Evolutionary conservation across 1,139 yeast genomes (phyloP), one percentile per base, ranked within the genome.

Genomic region (Taiozyma sp.): DNA sequence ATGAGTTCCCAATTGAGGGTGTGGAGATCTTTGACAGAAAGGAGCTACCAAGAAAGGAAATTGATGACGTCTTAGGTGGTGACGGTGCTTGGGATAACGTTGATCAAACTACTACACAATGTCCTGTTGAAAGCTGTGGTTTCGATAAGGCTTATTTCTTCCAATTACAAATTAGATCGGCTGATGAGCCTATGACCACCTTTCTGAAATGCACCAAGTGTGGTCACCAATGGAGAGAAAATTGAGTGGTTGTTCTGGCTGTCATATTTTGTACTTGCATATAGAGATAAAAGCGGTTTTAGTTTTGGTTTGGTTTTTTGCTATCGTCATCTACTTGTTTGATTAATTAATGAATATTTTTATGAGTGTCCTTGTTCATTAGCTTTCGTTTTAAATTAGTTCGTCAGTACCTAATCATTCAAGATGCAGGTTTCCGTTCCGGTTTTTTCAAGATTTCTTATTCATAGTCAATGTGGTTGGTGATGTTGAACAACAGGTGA

Each of bases 81-180:
- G 95, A 85, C 59, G 98, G 97, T 29, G 96, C 98, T 4, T 93
- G 99, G 99, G 99, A 93, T 67, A 92, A 93, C 65, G 99, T 95
- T 32, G 99, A 95, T 66, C 93, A 87, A 64, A 87, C 93, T 0
- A 74, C 81, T 2, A 87, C 93, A 0, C 96, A 93, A 66, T 93
- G 99, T 74, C 97, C 97, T 4, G 76, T 81, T 44, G 96, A 88
- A 56, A 70, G 77, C 1, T 93, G 99, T 74, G 96, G 91, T 46
- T 86, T 87, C 56, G 88, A 83, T 60, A 88, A 90, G 69, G 99
- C 99, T 0, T 93, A 95, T 70, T 93, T 90, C 75, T 95, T 92
- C 78, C 99, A 93, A 71, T 75, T 93, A 54, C 99, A 93, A 70
- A 93, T 93, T 65, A 79, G 99, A 70, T 88, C 93, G 30, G 77